Percentiles rank a stretch among this genome's conserved stretches.
These are phyloP conservation scores for Chamaecrista fasciculata DNA, from an alignment of 306 rosid genomes.

Conservation along the genomic window DNA sequence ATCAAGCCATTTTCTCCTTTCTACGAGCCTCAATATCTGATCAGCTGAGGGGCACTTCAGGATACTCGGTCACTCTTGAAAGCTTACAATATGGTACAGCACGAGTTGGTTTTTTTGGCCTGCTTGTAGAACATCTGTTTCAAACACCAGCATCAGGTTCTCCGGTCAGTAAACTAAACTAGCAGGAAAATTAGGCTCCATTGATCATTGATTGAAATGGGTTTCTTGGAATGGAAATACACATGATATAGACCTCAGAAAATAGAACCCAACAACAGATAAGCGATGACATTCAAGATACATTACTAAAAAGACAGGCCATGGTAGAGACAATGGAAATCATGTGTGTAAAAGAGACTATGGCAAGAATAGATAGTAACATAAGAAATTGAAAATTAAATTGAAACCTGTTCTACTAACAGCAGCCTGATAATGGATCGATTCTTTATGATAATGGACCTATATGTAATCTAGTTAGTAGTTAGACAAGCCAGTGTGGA, in stretches of 20 bases:
- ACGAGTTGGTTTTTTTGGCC: conserved; percentile 86
- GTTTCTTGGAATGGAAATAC: not conserved
- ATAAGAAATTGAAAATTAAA: not conserved
- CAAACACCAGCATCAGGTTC: conserved; percentile 32
- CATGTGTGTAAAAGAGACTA: not conserved
- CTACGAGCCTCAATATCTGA: conserved; percentile 40
- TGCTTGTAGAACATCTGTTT: conserved; percentile 99
- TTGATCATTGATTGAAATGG: not conserved
- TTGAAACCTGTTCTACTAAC: not conserved
- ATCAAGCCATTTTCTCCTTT: conserved; percentile 47
- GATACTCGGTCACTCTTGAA: conserved; percentile 27
- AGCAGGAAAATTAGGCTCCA: not conserved
- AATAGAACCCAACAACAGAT: not conserved
- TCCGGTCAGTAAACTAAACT: conserved; percentile 22
- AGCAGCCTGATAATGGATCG: not conserved
- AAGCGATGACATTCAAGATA: not conserved
- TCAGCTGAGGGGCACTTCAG: conserved; percentile 27
- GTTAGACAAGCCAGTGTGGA: not conserved
- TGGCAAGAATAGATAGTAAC: not conserved
- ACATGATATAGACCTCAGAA: conserved; percentile 12
- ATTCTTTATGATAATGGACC: no score
- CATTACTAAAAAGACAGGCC: not conserved
- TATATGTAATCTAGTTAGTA: not conserved
- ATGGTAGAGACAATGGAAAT: not conserved
- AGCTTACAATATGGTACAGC: conserved; percentile 82